Evolutionary conservation across 2,329 filamentous ascomycete genomes (phyloP), one percentile per base, ranked within the genome.

Genomic region (Aspergillus felis): DNA sequence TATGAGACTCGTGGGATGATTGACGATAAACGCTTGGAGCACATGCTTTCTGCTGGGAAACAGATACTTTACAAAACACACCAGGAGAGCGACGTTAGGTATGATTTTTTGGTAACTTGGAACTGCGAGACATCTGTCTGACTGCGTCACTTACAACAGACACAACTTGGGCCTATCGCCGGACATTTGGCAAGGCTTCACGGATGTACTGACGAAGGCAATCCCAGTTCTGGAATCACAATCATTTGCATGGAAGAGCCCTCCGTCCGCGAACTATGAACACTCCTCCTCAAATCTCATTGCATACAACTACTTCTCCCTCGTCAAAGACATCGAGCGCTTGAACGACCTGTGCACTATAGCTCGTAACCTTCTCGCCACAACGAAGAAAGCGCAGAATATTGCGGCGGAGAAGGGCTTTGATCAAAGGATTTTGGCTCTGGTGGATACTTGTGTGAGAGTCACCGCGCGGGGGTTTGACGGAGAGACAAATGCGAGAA

Each of bases 381-480:
- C 80, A 24, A 86, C 84, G 22, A 83, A 84, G 59, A 78, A 78
- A 51, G 84, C 83, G 24, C 85, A 88, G 68, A 84, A 87, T 59
- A 74, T 87, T n/a, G 83, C 84, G 2, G 83, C 84, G 4, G 80
- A 83, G 54, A 78, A 81, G 50, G 76, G 81, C 2, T 83, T 87
- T 54, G 84, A 87, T 64, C 82, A 85, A 67, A 80, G 85, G 60
- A 79, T 87, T 29, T 78, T 87, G 61, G 81, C 82, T 42, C 69
- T 88, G 49, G 82, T 87, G 61, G 85, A 86, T 65, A 82, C 85
- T 50, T 87, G 84, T 65, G 84, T 88, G 10, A 78, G 84, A 52
- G 84, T 87, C 12, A 87, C 85, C 0, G 84, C 84, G 8, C 74
- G 84, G 61, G 85, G 85, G 0, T 88, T 85, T 60, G 85, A 87